These are phyloP conservation scores for Fremontodendron californicum DNA, from an alignment of 345 rosid species.

Conservation along the genomic window DNA sequence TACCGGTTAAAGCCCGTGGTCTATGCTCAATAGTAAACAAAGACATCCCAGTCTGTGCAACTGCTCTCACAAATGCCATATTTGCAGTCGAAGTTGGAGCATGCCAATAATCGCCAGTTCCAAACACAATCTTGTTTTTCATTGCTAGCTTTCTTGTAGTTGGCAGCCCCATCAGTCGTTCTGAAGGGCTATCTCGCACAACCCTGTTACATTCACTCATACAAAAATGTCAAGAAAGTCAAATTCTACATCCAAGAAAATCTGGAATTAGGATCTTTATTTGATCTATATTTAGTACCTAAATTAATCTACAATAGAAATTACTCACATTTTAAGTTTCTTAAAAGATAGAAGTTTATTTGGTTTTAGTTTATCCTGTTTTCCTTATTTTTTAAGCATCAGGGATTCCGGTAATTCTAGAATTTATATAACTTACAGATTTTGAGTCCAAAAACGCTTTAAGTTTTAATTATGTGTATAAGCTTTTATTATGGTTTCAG, in stretches of 20 bases:
- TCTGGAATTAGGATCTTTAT: neutral
- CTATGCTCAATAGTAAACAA: slow-evolving; percentile 64
- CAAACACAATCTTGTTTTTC: slow-evolving; percentile 82
- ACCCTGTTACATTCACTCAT: slow-evolving; percentile 42
- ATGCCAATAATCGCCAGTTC: slow-evolving; percentile 82
- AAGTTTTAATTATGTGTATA: neutral
- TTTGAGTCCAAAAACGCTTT: neutral
- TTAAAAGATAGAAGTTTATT: neutral
- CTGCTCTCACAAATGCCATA: slow-evolving; percentile 83
- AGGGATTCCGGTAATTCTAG: neutral
- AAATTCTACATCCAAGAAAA: neutral
- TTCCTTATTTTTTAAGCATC: neutral
- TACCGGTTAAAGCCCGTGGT: slow-evolving; percentile 86
- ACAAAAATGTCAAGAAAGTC: neutral
- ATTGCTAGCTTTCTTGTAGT: slow-evolving; percentile 82
- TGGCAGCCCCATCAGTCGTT: slow-evolving; percentile 66
- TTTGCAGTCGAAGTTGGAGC: slow-evolving; percentile 88
- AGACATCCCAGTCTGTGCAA: slow-evolving; percentile 90
- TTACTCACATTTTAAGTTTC: neutral
- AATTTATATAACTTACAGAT: neutral
- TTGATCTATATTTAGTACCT: neutral
- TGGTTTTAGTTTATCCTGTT: neutral
- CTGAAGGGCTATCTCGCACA: slow-evolving; percentile 71
- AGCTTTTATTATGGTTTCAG: neutral
- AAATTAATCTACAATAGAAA: neutral